phyloP scores from a whole-genome alignment of 2,329 filamentous ascomycete genomes.

The Pseudogymnoascus sp. region DNA sequence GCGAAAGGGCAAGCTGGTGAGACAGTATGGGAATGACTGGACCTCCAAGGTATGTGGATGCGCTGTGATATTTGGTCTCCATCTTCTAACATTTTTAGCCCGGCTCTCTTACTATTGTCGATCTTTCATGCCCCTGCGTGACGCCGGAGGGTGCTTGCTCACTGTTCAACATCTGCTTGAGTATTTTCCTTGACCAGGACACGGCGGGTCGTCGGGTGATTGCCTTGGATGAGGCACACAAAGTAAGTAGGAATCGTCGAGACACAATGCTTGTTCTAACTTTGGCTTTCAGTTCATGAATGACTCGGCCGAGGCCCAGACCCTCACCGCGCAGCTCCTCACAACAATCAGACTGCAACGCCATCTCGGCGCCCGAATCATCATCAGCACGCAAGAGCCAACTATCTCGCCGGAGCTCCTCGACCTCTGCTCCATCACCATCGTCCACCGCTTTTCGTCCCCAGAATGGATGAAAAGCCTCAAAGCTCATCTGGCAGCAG shows the following conservation, averaged over 20 bases:
- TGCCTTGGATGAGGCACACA: constrained; percentile 71
- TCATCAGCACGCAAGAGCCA: constrained; percentile 73
- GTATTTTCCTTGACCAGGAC: constrained; percentile 53
- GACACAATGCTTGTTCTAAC: neutral
- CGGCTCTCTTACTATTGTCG: constrained; percentile 56
- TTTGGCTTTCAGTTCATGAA: constrained; percentile 47
- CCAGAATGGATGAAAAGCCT: constrained; percentile 52
- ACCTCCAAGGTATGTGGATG: constrained; percentile 13
- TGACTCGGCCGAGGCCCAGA: constrained; percentile 43
- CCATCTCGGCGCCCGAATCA: constrained; percentile 56
- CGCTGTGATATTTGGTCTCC: neutral
- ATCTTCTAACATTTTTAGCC: constrained; percentile 23
- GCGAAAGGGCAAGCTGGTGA: neutral
- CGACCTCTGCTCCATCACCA: constrained; percentile 62
- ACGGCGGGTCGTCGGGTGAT: constrained; percentile 48
- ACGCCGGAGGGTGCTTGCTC: constrained; percentile 58
- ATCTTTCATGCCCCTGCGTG: constrained; percentile 66
- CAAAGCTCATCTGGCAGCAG: constrained; percentile 40
- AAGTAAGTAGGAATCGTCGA: constrained; percentile 34
- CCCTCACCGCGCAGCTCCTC: constrained; percentile 55
- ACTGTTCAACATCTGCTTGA: constrained; percentile 64
- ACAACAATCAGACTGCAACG: constrained; percentile 61
- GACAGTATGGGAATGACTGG: constrained; percentile 20
- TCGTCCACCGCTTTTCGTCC: constrained; percentile 64
- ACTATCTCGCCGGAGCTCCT: constrained; percentile 61